Evolutionary conservation across 176 grass and related monocot genomes (phyloP).

Genomic region (Juncus inflexus): DNA sequence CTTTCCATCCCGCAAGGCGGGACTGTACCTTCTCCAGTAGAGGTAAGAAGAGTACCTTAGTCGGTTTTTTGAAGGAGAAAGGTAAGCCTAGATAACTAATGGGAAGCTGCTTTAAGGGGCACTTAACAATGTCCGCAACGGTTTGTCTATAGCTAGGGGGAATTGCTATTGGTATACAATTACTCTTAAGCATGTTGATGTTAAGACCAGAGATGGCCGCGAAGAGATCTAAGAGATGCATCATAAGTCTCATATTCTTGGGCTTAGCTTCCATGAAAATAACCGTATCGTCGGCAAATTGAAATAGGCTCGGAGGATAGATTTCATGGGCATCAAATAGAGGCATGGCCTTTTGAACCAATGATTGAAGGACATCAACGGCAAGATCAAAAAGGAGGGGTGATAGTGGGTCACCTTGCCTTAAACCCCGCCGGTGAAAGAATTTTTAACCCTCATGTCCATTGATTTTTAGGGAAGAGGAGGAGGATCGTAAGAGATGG

Average conservation of each 20-base stretch:
- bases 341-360: neutral
- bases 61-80: neutral
- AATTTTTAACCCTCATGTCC: neutral
- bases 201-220: neutral
- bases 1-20: neutral
- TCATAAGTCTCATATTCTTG: neutral
- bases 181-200: neutral
- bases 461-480: neutral
- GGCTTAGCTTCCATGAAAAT: neutral
- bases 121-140: neutral
- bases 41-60: neutral
- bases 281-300: conserved; percentile 1
- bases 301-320: neutral
- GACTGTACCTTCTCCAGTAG: neutral
- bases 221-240: neutral
- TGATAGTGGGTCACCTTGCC: conserved; percentile 2
- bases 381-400: conserved; percentile 3
- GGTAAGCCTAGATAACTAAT: neutral
- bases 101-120: neutral
- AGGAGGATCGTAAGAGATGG: neutral
- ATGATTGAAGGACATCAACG: neutral
- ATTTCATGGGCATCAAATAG: neutral
- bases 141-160: neutral
- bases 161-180: neutral
- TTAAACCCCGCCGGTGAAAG: neutral